A percentile compares a stretch with the other conserved stretches of the same genome.
phyloP scores from a whole-genome alignment of 345 rosid species.

The Cardamine chenopodiifolia region DNA sequence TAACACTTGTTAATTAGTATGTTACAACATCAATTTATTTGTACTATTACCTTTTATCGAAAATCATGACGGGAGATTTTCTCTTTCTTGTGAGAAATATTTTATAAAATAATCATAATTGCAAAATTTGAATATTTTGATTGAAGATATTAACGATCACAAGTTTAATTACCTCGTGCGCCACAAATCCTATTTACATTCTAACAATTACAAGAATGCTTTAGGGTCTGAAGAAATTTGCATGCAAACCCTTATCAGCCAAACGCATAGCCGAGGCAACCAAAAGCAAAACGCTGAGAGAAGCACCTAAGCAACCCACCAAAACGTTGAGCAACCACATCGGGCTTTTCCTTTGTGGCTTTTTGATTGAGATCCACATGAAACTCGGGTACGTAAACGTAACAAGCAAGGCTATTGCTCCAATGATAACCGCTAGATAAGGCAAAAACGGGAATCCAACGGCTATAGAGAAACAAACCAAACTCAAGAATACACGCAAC shows the following conservation, averaged over 20 bases:
- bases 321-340: slow-evolving; percentile 63
- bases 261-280: slow-evolving; percentile 54
- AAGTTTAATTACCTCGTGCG: neutral
- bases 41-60: neutral
- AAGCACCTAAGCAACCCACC: slow-evolving; percentile 56
- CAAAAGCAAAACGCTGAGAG: slow-evolving; percentile 50
- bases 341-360: slow-evolving; percentile 46
- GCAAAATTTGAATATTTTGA: neutral
- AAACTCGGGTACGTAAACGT: slow-evolving; percentile 70
- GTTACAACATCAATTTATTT: neutral
- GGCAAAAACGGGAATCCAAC: slow-evolving; percentile 61
- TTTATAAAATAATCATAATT: neutral
- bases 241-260: slow-evolving; percentile 51
- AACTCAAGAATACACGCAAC: slow-evolving; percentile 49
- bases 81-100: neutral
- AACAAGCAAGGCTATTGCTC: slow-evolving; percentile 63
- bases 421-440: slow-evolving; percentile 60
- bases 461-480: slow-evolving; percentile 51
- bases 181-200: slow-evolving; percentile 24
- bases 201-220: slow-evolving; percentile 19
- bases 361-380: slow-evolving; percentile 68
- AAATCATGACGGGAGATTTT: neutral
- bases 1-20: neutral
- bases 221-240: slow-evolving; percentile 66
- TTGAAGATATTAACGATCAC: neutral